A percentile compares a stretch with the other conserved stretches of the same genome.
phyloP scores from a whole-genome alignment of 2,329 filamentous ascomycete species.

The Cryoendolithus antarcticus region DNA sequence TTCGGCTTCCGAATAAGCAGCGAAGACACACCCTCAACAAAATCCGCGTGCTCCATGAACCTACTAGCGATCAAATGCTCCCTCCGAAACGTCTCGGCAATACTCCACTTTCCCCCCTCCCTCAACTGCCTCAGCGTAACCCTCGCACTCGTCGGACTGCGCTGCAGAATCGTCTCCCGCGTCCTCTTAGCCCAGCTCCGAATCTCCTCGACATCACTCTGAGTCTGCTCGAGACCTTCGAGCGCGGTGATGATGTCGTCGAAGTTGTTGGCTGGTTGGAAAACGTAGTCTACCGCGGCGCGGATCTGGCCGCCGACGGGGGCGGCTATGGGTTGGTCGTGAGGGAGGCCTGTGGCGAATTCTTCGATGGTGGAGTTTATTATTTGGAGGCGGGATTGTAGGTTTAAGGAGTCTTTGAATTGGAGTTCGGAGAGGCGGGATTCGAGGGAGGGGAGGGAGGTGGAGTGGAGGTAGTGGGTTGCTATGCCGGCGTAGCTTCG shows the following conservation, averaged over 20 bases:
- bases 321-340: slow-evolving; percentile 48
- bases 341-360: slow-evolving; percentile 73
- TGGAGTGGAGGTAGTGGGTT: slow-evolving; percentile 92
- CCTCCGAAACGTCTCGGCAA: slow-evolving; percentile 69
- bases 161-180: slow-evolving; percentile 57
- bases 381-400: slow-evolving; percentile 51
- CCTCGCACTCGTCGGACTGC: slow-evolving; percentile 77
- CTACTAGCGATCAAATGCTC: slow-evolving; percentile 73
- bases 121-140: slow-evolving; percentile 78
- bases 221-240: slow-evolving; percentile 20
- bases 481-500: slow-evolving; percentile 67
- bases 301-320: slow-evolving; percentile 50
- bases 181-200: slow-evolving; percentile 70
- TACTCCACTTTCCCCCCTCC: slow-evolving; percentile 62
- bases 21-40: slow-evolving; percentile 79
- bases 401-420: slow-evolving; percentile 64
- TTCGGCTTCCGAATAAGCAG: slow-evolving; percentile 60
- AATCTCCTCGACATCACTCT: slow-evolving; percentile 28
- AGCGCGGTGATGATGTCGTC: slow-evolving; percentile 60
- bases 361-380: slow-evolving; percentile 88
- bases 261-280: slow-evolving; percentile 41
- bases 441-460: slow-evolving; percentile 68
- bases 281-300: slow-evolving; percentile 62
- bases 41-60: slow-evolving; percentile 89
- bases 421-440: slow-evolving; percentile 75